Evolutionary conservation across 768 basidiomycete genomes (phyloP).

Genomic region (Kwoniella dejecticola): DNA sequence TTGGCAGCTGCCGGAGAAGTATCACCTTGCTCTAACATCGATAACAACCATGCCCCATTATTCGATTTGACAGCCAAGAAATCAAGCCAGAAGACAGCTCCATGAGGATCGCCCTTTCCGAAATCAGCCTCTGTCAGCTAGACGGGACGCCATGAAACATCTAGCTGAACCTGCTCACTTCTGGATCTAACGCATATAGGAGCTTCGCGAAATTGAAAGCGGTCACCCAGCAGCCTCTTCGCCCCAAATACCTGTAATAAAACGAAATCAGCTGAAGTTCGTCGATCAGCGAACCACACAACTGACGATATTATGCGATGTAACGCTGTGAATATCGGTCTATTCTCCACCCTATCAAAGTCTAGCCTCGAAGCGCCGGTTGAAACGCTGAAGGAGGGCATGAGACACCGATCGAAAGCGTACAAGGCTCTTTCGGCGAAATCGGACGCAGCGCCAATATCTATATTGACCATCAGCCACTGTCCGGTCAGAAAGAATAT

Average conservation of each 20-base stretch:
- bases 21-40: constrained; percentile 60
- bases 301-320: constrained; percentile 78
- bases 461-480: constrained; percentile 56
- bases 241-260: constrained; percentile 69
- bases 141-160: neutral
- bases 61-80: constrained; percentile 79
- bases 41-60: constrained; percentile 77
- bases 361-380: constrained; percentile 79
- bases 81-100: constrained; percentile 73
- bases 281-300: neutral
- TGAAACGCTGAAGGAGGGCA: constrained; percentile 82
- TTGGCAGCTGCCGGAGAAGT: constrained; percentile 58
- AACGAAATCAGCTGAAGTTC: constrained; percentile 2
- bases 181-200: constrained; percentile 77
- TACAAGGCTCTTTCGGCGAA: constrained; percentile 91
- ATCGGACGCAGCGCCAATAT: constrained; percentile 80
- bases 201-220: constrained; percentile 90
- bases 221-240: constrained; percentile 85
- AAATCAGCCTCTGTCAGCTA: neutral
- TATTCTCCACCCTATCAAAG: constrained; percentile 84
- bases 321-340: constrained; percentile 86
- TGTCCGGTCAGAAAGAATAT: neutral
- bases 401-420: constrained; percentile 85
- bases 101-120: constrained; percentile 75
- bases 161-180: constrained; percentile 16